Evolutionary conservation across 768 basidiomycete species (phyloP).

Genomic region (Mycena venus): DNA sequence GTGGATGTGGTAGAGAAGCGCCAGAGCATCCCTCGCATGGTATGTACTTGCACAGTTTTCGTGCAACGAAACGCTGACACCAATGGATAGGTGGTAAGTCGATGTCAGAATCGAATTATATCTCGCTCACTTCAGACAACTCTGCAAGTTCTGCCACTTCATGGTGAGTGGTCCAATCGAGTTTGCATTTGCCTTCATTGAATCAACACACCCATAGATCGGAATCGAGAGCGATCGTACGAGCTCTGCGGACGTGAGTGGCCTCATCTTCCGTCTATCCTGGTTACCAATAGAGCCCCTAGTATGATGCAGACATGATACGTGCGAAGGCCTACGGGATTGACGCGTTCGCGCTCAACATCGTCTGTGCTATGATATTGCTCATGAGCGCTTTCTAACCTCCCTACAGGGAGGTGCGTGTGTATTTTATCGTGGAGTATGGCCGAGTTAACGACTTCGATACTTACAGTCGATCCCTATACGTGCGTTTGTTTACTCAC

Average conservation of each 20-base stretch:
- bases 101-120: background rate
- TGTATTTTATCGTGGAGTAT: background rate
- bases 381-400: background rate
- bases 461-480: slow-evolving; percentile 52
- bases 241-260: slow-evolving; percentile 23
- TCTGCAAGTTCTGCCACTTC: slow-evolving; percentile 21
- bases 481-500: slow-evolving; percentile 28
- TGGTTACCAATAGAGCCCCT: background rate
- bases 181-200: background rate
- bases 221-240: slow-evolving; percentile 32
- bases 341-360: slow-evolving; percentile 60
- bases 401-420: slow-evolving; percentile 21
- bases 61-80: slow-evolving; percentile 9
- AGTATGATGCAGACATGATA: slow-evolving; percentile 31
- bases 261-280: no score
- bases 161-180: background rate
- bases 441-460: background rate
- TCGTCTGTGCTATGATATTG: background rate
- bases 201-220: slow-evolving; percentile 8
- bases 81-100: slow-evolving; percentile 14
- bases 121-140: background rate
- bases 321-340: slow-evolving; percentile 33
- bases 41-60: no score
- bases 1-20: slow-evolving; percentile 15
- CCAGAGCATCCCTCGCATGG: slow-evolving; percentile 11